These are phyloP conservation scores for Plenodomus biglobosus DNA, from an alignment of 2,329 filamentous ascomycete species.

Conservation along the genomic window DNA sequence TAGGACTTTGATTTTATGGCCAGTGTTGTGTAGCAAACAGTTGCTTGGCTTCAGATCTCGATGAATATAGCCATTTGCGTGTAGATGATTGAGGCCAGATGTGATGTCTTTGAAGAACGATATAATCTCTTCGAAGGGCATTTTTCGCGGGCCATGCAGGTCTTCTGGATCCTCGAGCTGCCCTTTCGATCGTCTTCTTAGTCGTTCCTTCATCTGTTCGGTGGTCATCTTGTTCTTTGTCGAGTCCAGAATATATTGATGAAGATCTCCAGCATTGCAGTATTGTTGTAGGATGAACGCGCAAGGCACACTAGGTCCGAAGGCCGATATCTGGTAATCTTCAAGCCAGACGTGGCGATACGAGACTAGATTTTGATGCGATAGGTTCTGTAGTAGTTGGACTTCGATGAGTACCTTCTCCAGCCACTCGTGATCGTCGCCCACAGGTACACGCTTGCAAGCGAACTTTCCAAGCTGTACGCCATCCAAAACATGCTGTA, in stretches of 20 bases:
- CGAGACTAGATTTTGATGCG: conserved; percentile 91
- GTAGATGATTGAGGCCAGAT: conserved; percentile 84
- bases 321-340: conserved; percentile 76
- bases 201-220: conserved; percentile 84
- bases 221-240: conserved; percentile 65
- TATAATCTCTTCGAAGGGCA: conserved; percentile 89
- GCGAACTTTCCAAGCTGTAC: conserved; percentile 88
- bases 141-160: conserved; percentile 55
- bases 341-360: conserved; percentile 98
- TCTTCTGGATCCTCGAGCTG: conserved; percentile 64
- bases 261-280: conserved; percentile 89
- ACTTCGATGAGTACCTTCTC: conserved; percentile 94
- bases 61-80: conserved; percentile 90
- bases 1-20: conserved; percentile 71
- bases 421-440: conserved; percentile 91
- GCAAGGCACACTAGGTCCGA: conserved; percentile 88
- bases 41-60: conserved; percentile 96
- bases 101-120: conserved; percentile 96
- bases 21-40: conserved; percentile 80
- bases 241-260: conserved; percentile 79
- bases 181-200: conserved; percentile 79
- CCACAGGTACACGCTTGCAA: conserved; percentile 92
- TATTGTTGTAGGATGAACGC: conserved; percentile 98
- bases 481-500: conserved; percentile 87
- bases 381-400: conserved; percentile 85